Evolutionary conservation across 2,329 filamentous ascomycete species (phyloP).

Genomic region (Epichloe sp.): DNA sequence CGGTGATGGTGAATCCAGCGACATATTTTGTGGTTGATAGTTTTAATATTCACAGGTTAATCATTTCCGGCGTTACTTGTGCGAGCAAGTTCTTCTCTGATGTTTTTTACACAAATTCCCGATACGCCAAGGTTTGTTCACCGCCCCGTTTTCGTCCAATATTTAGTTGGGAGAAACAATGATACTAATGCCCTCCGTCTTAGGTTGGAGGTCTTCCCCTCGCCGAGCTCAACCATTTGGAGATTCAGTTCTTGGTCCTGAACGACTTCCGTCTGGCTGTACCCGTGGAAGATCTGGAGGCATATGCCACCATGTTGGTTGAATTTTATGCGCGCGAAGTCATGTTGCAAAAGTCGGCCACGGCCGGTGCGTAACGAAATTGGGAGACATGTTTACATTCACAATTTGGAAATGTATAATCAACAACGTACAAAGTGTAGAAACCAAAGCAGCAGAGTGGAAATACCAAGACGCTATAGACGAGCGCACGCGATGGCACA

Average conservation of each 20-base stretch:
- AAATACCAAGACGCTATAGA: neutral
- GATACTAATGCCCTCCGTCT: constrained; percentile 9
- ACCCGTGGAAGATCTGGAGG: constrained; percentile 87
- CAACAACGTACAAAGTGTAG: too few relatives aligned
- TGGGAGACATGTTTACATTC: neutral
- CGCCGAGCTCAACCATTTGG: constrained; percentile 86
- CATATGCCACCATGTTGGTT: constrained; percentile 95
- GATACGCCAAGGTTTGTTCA: constrained; percentile 83
- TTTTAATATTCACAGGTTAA: constrained; percentile 94
- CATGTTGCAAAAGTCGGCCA: constrained; percentile 27
- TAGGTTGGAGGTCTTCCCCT: constrained; percentile 90
- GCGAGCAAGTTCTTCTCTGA: constrained; percentile 99
- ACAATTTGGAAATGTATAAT: too few relatives aligned
- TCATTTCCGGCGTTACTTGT: constrained; percentile 94
- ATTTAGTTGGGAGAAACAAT: neutral
- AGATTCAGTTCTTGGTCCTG: constrained; percentile 86
- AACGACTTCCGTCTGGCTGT: constrained; percentile 94
- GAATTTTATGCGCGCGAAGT: constrained; percentile 95
- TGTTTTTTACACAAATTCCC: constrained; percentile 97
- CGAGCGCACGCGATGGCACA: neutral
- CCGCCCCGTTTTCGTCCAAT: neutral
- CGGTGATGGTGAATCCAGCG: constrained; percentile 19
- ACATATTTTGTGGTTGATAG: constrained; percentile 89
- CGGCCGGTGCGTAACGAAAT: neutral
- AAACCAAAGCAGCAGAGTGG: neutral